Evolutionary conservation across 225 moss, liverwort and hornwort genomes (phyloP).

Genomic region (Physcomitrium patens): DNA sequence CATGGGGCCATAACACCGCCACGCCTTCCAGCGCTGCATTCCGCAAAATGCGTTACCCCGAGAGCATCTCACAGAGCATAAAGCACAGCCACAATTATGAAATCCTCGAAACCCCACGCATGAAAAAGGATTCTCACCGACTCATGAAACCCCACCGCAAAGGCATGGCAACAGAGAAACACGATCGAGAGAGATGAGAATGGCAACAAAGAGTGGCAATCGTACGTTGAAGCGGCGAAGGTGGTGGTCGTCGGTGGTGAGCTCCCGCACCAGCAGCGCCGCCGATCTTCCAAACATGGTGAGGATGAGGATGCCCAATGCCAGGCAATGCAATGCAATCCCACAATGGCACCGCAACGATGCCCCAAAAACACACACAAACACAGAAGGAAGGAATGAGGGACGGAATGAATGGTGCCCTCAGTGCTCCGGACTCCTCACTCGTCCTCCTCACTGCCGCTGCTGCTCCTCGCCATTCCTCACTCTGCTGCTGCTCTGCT

Average conservation of each 20-base stretch:
- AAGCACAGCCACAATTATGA: neutral
- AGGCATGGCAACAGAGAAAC: neutral
- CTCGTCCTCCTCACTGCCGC: no score
- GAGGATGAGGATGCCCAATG: neutral
- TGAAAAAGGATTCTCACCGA: neutral
- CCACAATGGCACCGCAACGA: no score
- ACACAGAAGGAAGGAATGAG: no score
- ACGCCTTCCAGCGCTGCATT: neutral
- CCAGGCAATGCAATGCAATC: no score
- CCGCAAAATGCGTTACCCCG: neutral
- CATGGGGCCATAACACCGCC: neutral
- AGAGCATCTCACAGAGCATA: neutral
- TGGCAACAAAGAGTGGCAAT: neutral
- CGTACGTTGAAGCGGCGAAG: constrained; percentile 69
- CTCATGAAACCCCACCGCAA: neutral
- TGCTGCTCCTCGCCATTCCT: no score
- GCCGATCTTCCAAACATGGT: constrained; percentile 62
- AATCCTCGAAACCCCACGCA: neutral
- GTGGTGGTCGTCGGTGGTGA: constrained; percentile 53
- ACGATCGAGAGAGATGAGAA: neutral
- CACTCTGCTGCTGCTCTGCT: no score
- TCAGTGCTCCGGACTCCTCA: no score
- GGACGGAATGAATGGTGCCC: no score
- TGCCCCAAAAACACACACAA: no score
- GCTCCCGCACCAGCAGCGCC: constrained; percentile 58